Evolutionary conservation across 345 rosid genomes (phyloP).

Genomic region (Gossypium stocksii): DNA sequence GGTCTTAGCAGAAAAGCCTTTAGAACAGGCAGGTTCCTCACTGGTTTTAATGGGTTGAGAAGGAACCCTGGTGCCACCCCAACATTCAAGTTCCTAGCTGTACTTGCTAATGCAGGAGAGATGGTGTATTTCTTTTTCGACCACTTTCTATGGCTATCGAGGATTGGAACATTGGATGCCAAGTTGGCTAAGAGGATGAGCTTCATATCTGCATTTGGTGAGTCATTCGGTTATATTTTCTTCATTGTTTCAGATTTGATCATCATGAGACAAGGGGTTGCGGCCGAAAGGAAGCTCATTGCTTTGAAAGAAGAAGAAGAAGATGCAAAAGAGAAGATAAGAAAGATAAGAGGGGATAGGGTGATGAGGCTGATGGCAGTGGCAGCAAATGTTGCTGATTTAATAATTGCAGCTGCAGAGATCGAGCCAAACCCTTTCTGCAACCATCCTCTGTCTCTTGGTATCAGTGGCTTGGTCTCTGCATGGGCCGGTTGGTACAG

Average conservation of each 20-base stretch:
- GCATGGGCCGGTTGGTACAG: conserved; percentile 99
- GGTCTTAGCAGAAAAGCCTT: conserved; percentile 96
- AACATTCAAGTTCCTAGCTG: conserved; percentile 40
- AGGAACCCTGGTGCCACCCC: conserved; percentile 62
- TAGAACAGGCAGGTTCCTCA: conserved; percentile 84
- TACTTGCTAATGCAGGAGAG: conserved; percentile 86
- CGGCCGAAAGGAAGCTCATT: conserved; percentile 41
- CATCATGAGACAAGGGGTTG: conserved; percentile 46
- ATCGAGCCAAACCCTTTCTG: conserved; percentile 89
- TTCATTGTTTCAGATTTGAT: conserved; percentile 67
- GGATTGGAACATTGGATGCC: conserved; percentile 72
- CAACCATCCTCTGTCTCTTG: conserved; percentile 62
- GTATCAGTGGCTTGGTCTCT: conserved; percentile 87
- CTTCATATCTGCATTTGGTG: conserved; percentile 93
- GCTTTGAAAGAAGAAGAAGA: conserved; percentile 8
- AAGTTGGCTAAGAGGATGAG: conserved; percentile 73
- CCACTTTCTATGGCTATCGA: conserved; percentile 89
- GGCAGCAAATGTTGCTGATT: conserved; percentile 85
- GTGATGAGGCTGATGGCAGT: conserved; percentile 83
- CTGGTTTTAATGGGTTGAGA: conserved; percentile 80
- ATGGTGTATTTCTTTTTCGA: conserved; percentile 96
- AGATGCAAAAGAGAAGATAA: conserved; percentile 31
- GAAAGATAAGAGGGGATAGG: conserved; percentile 54
- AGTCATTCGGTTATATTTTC: conserved; percentile 89
- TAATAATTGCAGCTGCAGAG: conserved; percentile 75